These are phyloP conservation scores for Hypholoma sublateritium DNA, from an alignment of 768 basidiomycete species.

Conservation along the genomic window DNA sequence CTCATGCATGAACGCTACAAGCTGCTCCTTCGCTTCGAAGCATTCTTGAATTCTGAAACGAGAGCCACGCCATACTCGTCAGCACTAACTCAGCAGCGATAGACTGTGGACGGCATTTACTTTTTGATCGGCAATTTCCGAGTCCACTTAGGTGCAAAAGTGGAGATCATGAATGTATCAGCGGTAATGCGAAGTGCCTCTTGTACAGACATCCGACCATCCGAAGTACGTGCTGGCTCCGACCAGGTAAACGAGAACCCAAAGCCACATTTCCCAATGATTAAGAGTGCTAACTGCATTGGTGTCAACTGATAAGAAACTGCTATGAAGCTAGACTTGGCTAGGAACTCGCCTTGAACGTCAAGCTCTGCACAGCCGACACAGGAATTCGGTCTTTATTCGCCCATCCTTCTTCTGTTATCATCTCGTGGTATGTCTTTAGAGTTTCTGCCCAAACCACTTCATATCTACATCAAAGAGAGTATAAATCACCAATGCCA, in stretches of 20 bases:
- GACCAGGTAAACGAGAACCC: slow-evolving; percentile 44
- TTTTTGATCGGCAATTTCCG: slow-evolving; percentile 32
- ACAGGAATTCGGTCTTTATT: slow-evolving; percentile 26
- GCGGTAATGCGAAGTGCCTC: slow-evolving; percentile 29
- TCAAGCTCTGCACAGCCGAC: slow-evolving; percentile 31
- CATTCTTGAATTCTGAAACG: slow-evolving; percentile 13
- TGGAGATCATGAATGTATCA: slow-evolving; percentile 24
- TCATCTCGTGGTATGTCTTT: slow-evolving; percentile 39
- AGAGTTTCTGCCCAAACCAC: slow-evolving; percentile 41
- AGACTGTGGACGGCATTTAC: not conserved
- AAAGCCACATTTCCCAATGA: slow-evolving; percentile 47
- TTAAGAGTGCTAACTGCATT: slow-evolving; percentile 39
- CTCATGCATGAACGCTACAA: slow-evolving; percentile 36
- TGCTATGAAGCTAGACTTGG: not conserved
- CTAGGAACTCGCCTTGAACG: slow-evolving; percentile 31
- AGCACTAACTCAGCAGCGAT: too few species aligned
- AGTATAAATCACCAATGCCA: slow-evolving; percentile 25
- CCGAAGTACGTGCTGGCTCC: slow-evolving; percentile 33
- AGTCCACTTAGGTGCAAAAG: slow-evolving; percentile 38
- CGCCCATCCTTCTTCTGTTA: slow-evolving; percentile 35
- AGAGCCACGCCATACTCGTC: too few species aligned
- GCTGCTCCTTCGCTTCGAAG: slow-evolving; percentile 28
- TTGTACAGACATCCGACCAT: slow-evolving; percentile 35
- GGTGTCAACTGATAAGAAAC: slow-evolving; percentile 8
- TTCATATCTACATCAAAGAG: slow-evolving; percentile 29